These are phyloP conservation scores for Solanum chacoense DNA, from an alignment of 305 asterid genomes.

Conservation along the genomic window DNA sequence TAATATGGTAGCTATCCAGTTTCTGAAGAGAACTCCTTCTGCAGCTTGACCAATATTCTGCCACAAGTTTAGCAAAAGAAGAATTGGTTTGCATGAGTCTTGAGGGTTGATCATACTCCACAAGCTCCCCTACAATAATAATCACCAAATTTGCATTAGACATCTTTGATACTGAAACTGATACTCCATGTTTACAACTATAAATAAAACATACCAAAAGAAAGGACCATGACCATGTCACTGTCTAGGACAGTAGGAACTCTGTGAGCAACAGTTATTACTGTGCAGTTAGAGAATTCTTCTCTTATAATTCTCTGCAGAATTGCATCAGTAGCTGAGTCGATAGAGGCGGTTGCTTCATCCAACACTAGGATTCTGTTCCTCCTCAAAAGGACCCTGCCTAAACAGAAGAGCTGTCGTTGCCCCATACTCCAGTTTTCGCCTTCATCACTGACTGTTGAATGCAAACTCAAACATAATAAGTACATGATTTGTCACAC, in stretches of 20 bases:
- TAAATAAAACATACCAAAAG: slow-evolving; percentile 34
- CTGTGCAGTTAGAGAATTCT: slow-evolving; percentile 52
- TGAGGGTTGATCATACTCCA: slow-evolving; percentile 63
- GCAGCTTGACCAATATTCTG: slow-evolving; percentile 74
- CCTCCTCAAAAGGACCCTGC: slow-evolving; percentile 54
- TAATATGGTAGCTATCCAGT: neutral
- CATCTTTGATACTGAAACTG: neutral
- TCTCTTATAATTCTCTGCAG: slow-evolving; percentile 59
- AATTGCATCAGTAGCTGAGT: slow-evolving; percentile 61
- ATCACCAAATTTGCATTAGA: neutral
- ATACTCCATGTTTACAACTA: neutral
- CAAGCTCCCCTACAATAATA: slow-evolving; percentile 38
- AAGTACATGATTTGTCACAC: neutral
- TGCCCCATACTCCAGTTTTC: slow-evolving; percentile 94
- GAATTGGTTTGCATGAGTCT: slow-evolving; percentile 53
- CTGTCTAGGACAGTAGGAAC: slow-evolving; percentile 82
- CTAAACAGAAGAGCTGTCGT: slow-evolving; percentile 73
- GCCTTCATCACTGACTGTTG: slow-evolving; percentile 69
- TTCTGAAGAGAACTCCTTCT: slow-evolving; percentile 13
- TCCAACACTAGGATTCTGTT: slow-evolving; percentile 59
- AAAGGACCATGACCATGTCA: slow-evolving; percentile 64
- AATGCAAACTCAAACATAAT: neutral
- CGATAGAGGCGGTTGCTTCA: slow-evolving; percentile 80
- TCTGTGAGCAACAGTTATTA: slow-evolving; percentile 66
- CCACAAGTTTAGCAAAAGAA: slow-evolving; percentile 55